Conservation (phyloP, 441 rosid genomes). For the Populus tomentosa region DNA sequence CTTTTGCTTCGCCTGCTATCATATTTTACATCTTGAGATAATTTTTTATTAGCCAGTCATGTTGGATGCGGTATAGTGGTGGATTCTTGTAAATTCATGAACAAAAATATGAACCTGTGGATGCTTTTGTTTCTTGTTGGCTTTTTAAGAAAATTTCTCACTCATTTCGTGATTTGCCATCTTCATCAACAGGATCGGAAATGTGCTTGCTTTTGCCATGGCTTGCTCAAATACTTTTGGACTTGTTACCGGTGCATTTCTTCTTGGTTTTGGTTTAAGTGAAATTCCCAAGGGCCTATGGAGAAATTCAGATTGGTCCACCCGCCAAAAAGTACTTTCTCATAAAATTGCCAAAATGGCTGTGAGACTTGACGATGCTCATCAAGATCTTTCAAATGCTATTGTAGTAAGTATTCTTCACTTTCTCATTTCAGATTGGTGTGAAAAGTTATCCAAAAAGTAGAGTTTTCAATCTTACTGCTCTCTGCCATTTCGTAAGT, state of each 20-base stretch:
- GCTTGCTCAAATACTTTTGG: constrained; percentile 98
- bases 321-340: constrained; percentile 92
- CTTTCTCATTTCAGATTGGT: neutral
- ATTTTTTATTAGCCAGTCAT: neutral
- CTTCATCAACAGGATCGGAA: constrained; percentile 47
- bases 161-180: constrained; percentile 7
- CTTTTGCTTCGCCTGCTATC: neutral
- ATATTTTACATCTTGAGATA: constrained; percentile 7
- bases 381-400: constrained; percentile 95
- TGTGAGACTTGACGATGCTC: constrained; percentile 92
- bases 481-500: neutral
- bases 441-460: neutral
- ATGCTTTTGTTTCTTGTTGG: neutral
- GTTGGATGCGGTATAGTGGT: neutral
- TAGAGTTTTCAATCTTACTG: neutral
- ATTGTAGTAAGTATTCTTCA: constrained; percentile 66
- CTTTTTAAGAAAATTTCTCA: neutral
- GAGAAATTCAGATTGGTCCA: constrained; percentile 90
- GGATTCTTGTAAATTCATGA: neutral
- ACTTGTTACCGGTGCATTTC: constrained; percentile 96
- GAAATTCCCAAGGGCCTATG: constrained; percentile 89
- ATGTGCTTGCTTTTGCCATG: constrained; percentile 89
- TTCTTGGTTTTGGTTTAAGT: constrained; percentile 97
- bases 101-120: neutral
- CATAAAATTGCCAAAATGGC: constrained; percentile 97